Evolutionary conservation across 2,329 filamentous ascomycete species (phyloP), one percentile per base, ranked within the genome.

Genomic region (Colletotrichum sp.): DNA sequence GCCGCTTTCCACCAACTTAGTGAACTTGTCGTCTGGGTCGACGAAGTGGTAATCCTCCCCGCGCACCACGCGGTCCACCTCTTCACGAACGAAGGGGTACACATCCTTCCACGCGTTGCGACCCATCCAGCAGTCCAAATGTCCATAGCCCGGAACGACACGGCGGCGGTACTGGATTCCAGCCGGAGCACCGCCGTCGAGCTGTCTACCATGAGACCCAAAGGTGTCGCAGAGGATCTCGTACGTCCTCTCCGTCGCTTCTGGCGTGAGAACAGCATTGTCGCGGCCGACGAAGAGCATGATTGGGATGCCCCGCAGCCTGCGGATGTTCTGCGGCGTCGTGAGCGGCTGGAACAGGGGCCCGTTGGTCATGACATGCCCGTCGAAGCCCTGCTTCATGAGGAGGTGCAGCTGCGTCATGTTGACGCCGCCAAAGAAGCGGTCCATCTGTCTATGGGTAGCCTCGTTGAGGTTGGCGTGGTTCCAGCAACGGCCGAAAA

Each of bases 381-480:
- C 90, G 8, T 85, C 81, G 75, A 78, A 80, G 8, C 91, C 92
- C 84, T 90, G 89, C 43, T 83, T 84, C 87, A 92, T 92, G 13
- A 93, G 86, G 73, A 92, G 84, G 43, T 87, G 81, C 66, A 93
- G 85, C 75, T 90, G 83, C 2, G 85, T 87, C 90, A 93, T 93
- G 81, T 90, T 91, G 69, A 91, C 88, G 70, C 92, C 92, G 78
- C 90, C 90, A 72, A 94, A 90, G 83, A 93, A 91, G 36, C 88
- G 87, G 80, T 91, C 88, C 62, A 93, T 88, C 79, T 92, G 89
- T 1, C 88, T 84, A 82, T 94, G 92, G 3, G 92, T 94, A 5
- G 89, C 91, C 83, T 91, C 90, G 83, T 93, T 93, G 34, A 94
- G 87, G 81, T 94, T 93, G 5, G 79, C 81, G 82, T 94, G 92